These are phyloP conservation scores for Starmerella bacillaris DNA, from an alignment of 805 yeast genomes.

Conservation along the genomic window DNA sequence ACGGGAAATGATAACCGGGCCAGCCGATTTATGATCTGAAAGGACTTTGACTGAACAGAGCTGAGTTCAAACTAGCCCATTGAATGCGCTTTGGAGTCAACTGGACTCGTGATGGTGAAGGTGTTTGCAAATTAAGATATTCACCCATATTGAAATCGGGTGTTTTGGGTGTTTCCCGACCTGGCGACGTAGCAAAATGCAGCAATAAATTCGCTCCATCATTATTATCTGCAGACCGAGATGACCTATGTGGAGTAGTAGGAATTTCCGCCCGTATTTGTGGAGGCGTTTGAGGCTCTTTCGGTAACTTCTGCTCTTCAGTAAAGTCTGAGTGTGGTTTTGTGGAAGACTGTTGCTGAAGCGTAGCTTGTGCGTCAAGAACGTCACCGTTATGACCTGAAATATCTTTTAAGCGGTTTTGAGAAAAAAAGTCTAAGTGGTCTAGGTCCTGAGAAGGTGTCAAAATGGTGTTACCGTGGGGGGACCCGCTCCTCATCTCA, in stretches of 20 bases:
- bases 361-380: too few species aligned
- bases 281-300: slow-evolving; percentile 14
- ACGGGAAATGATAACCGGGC: too few species aligned
- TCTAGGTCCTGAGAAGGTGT: too few species aligned
- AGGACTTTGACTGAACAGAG: slow-evolving; percentile 5
- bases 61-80: slow-evolving; percentile 10
- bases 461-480: not conserved
- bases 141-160: slow-evolving; percentile 58
- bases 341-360: too few species aligned
- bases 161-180: slow-evolving; percentile 26
- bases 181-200: slow-evolving; percentile 71
- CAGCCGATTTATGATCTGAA: slow-evolving; percentile 1
- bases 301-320: slow-evolving; percentile 7
- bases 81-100: slow-evolving; percentile 8
- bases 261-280: slow-evolving; percentile 14
- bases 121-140: slow-evolving; percentile 61
- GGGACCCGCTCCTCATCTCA: not conserved
- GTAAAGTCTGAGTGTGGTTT: too few species aligned
- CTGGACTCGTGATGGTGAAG: slow-evolving; percentile 27
- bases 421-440: too few species aligned
- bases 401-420: not conserved
- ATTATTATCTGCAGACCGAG: slow-evolving; percentile 6
- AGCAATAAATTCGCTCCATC: slow-evolving; percentile 73
- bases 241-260: slow-evolving; percentile 18
- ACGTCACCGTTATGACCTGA: too few species aligned